Evolutionary conservation across 2,329 filamentous ascomycete genomes (phyloP).

Genomic region (Phyllosticta ampelicida): DNA sequence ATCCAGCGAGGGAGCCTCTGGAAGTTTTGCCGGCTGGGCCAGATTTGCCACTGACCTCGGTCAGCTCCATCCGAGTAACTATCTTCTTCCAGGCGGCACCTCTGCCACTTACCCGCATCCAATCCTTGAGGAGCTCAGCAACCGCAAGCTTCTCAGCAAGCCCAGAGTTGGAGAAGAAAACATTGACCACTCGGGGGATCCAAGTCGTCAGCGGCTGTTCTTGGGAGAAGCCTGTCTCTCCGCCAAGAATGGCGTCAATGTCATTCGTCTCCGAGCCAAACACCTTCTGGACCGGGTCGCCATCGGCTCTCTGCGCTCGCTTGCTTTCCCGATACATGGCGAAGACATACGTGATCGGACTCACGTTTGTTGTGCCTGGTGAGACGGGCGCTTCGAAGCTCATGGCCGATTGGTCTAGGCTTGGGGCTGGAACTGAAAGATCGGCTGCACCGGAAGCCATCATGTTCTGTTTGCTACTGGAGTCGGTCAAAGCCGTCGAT

Average conservation of each 20-base stretch:
- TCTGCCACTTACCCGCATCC: conserved; percentile 1
- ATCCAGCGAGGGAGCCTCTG: conserved; percentile 9
- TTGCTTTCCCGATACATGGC: conserved; percentile 7
- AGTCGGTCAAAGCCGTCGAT: background rate
- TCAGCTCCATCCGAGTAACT: background rate
- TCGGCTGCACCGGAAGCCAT: background rate
- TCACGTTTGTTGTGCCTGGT: conserved; percentile 1
- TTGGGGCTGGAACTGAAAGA: background rate
- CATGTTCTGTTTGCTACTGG: background rate
- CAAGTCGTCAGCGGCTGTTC: conserved; percentile 8
- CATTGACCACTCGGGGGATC: conserved; percentile 3
- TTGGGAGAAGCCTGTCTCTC: conserved; percentile 2
- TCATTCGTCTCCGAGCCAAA: conserved; percentile 5
- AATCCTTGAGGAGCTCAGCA: conserved; percentile 3
- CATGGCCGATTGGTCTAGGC: conserved; percentile 4
- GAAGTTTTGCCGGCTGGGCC: conserved; percentile 7
- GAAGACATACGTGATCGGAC: conserved; percentile 5
- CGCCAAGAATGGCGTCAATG: background rate
- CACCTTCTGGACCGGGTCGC: background rate
- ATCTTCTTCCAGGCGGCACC: background rate
- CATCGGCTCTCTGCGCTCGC: conserved; percentile 3
- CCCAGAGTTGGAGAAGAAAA: conserved; percentile 1
- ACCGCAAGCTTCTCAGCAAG: conserved; percentile 7
- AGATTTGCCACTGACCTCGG: conserved; percentile 7
- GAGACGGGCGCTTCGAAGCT: background rate